These are phyloP conservation scores for Penicillium diatomitis DNA, from an alignment of 495 filamentous ascomycete genomes.

Conservation along the genomic window DNA sequence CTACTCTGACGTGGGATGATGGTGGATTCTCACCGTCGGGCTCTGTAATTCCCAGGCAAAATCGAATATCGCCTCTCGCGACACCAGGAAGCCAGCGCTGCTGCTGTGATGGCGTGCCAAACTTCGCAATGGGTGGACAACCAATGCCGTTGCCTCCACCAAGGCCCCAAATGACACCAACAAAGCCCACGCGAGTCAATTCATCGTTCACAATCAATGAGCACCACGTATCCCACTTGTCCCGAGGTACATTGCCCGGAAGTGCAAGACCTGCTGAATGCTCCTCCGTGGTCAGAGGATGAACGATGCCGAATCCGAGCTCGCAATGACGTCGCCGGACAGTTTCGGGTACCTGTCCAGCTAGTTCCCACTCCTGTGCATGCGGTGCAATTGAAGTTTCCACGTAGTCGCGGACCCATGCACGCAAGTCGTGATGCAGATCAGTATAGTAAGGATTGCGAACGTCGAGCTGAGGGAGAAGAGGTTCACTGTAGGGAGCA, in stretches of 20 bases:
- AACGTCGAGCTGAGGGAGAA: conserved; percentile 31
- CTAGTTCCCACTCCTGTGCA: conserved; percentile 41
- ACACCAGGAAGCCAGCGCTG: conserved; percentile 40
- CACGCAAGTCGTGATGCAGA: conserved; percentile 36
- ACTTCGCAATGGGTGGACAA: conserved; percentile 44
- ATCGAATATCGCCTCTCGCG: conserved; percentile 37
- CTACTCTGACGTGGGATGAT: too few species aligned
- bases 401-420: conserved; percentile 36
- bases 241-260: conserved; percentile 30
- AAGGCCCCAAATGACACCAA: conserved; percentile 39
- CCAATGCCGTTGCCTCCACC: conserved; percentile 46
- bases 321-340: conserved; percentile 30
- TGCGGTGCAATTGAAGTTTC: conserved; percentile 35
- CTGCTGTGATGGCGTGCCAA: conserved; percentile 42
- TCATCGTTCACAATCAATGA: conserved; percentile 40
- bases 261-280: conserved; percentile 24
- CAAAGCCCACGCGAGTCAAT: conserved; percentile 33
- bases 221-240: conserved; percentile 45
- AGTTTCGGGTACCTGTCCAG: conserved; percentile 32
- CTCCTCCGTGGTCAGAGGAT: conserved; percentile 27
- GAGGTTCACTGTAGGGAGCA: conserved; percentile 33
- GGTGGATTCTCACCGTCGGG: conserved; percentile 31
- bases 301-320: conserved; percentile 28
- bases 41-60: conserved; percentile 49
- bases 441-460: conserved; percentile 41